These are phyloP conservation scores for Naganishia sp. DNA, from an alignment of 1,284 basidiomycete species.

Conservation along the genomic window DNA sequence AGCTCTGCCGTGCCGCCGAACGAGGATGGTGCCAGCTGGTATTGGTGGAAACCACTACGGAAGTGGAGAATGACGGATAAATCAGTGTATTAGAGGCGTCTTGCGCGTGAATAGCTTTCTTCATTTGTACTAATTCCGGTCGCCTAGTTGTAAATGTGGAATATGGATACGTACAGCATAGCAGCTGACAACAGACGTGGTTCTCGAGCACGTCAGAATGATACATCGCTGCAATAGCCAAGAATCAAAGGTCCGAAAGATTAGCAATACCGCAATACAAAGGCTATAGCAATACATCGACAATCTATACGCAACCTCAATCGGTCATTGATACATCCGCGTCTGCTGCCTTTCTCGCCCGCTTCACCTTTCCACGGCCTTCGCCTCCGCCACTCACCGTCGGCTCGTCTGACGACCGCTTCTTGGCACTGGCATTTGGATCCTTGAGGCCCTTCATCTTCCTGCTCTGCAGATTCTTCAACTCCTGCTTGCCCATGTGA, in stretches of 20 bases:
- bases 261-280: slow-evolving; percentile 18
- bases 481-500: slow-evolving; percentile 87
- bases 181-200: background rate
- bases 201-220: background rate
- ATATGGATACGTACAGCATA: background rate
- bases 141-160: slow-evolving; percentile 8
- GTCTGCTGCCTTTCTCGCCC: slow-evolving; percentile 27
- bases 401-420: slow-evolving; percentile 24
- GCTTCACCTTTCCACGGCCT: slow-evolving; percentile 27
- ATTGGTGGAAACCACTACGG: slow-evolving; percentile 23
- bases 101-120: background rate
- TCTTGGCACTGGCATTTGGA: slow-evolving; percentile 31
- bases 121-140: slow-evolving; percentile 1
- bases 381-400: slow-evolving; percentile 36
- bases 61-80: slow-evolving; percentile 27
- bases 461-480: slow-evolving; percentile 71
- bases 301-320: slow-evolving; percentile 1
- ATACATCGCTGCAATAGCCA: background rate
- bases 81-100: slow-evolving; percentile 10
- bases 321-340: slow-evolving; percentile 10
- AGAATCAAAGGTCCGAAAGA: too few species aligned
- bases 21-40: slow-evolving; percentile 14
- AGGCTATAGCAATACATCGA: slow-evolving; percentile 16
- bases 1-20: background rate
- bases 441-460: slow-evolving; percentile 56